Evolutionary conservation across 768 basidiomycete genomes (phyloP).

Genomic region (Agaricus bisporus): DNA sequence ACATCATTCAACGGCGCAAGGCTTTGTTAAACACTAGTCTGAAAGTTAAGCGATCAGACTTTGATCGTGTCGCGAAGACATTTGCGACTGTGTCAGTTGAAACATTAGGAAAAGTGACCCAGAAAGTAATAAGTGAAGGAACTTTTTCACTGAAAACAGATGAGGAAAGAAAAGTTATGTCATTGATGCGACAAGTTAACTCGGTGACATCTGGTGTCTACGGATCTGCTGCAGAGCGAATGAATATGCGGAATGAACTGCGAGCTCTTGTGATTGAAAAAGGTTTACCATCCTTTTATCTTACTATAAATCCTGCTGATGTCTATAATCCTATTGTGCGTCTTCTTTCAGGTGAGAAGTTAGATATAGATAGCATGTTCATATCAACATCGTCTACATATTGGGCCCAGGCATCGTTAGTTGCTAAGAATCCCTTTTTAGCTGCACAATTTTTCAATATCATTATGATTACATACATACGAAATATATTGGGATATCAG

Average conservation of each 20-base stretch:
- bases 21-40: constrained; percentile 26
- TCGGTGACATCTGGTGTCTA: constrained; percentile 15
- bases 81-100: constrained; percentile 20
- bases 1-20: constrained; percentile 29
- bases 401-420: no score
- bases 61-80: constrained; percentile 18
- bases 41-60: constrained; percentile 19
- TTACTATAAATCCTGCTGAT: constrained; percentile 41
- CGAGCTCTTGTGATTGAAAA: constrained; percentile 23
- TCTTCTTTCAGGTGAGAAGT: no score
- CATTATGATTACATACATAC: constrained; percentile 31
- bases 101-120: constrained; percentile 17
- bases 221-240: constrained; percentile 23
- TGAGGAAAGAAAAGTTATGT: constrained; percentile 24
- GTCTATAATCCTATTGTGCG: constrained; percentile 35
- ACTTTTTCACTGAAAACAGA: constrained; percentile 9
- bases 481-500: constrained; percentile 24
- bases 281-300: constrained; percentile 19
- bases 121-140: constrained; percentile 16
- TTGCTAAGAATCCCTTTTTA: constrained; percentile 35
- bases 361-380: constrained; percentile 30
- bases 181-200: constrained; percentile 17
- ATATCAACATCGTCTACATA: no score
- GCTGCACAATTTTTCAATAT: constrained; percentile 23
- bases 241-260: constrained; percentile 31